phyloP scores from a whole-genome alignment of 1,284 basidiomycete genomes.

The Fomitopsis betulina region DNA sequence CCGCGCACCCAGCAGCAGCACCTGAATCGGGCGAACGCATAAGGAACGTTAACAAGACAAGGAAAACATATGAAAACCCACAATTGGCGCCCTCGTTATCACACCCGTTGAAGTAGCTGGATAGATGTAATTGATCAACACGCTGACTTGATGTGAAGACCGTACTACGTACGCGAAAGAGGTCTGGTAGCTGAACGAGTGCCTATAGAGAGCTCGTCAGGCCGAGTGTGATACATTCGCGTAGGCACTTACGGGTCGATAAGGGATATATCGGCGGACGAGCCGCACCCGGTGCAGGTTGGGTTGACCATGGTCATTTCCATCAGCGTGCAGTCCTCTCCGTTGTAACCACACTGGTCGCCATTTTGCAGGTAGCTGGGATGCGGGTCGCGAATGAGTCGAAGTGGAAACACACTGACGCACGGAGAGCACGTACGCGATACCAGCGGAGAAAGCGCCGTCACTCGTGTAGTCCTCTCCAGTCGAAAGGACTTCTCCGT shows the following conservation, averaged over 20 bases:
- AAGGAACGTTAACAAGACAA: no score
- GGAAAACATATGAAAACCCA: slow-evolving; percentile 14
- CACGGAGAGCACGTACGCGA: slow-evolving; percentile 25
- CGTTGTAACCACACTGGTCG: slow-evolving; percentile 33
- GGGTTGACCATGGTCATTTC: slow-evolving; percentile 42
- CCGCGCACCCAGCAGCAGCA: slow-evolving; percentile 22
- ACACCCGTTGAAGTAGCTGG: slow-evolving; percentile 23
- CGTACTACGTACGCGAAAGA: slow-evolving; percentile 22
- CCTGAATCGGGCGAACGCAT: slow-evolving; percentile 18
- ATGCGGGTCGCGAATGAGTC: not conserved
- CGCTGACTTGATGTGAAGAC: not conserved
- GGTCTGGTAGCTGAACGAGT: slow-evolving; percentile 28
- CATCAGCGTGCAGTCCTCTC: slow-evolving; percentile 37
- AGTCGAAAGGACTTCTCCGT: slow-evolving; percentile 28
- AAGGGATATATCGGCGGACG: slow-evolving; percentile 39
- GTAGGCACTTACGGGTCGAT: slow-evolving; percentile 35
- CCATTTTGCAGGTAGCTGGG: slow-evolving; percentile 27
- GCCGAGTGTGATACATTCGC: not conserved
- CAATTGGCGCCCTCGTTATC: slow-evolving; percentile 29
- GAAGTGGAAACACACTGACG: not conserved
- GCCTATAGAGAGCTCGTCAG: slow-evolving; percentile 17
- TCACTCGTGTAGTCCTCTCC: slow-evolving; percentile 28
- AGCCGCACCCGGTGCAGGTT: slow-evolving; percentile 33
- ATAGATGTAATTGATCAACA: no score
- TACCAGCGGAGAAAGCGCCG: slow-evolving; percentile 26